Evolutionary conservation across 176 grass and related monocot genomes (phyloP).

Genomic region (Avena insularis): DNA sequence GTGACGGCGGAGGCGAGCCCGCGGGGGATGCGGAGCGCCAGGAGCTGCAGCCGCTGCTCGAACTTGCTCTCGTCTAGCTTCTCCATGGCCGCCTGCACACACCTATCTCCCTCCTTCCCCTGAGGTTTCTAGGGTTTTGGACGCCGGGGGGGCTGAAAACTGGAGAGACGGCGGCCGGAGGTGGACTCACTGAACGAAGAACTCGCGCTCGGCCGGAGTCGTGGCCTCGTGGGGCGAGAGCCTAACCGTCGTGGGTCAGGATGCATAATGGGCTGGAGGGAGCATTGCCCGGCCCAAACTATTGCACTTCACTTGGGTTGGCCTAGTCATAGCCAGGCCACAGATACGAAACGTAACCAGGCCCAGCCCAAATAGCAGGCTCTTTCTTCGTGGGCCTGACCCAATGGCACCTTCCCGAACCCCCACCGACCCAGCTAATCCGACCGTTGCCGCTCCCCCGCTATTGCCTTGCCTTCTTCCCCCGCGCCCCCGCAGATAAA

Average conservation of each 20-base stretch:
- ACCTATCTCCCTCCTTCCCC: background rate
- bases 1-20: conserved; percentile 61
- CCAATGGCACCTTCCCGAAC: background rate
- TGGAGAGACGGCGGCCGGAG: conserved; percentile 3
- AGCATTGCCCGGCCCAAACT: background rate
- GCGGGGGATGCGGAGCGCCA: conserved; percentile 83
- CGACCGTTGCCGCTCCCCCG: conserved; percentile 47
- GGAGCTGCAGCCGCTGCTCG: conserved; percentile 71
- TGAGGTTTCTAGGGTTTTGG: conserved; percentile 47
- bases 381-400: background rate
- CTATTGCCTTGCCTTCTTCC: background rate
- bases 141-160: background rate
- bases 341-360: background rate
- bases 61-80: conserved; percentile 77
- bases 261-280: conserved; percentile 3
- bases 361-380: background rate
- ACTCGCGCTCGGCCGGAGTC: background rate
- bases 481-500: background rate
- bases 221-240: background rate
- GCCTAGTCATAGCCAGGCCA: background rate
- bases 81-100: conserved; percentile 30
- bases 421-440: conserved; percentile 23
- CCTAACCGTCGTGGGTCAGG: background rate
- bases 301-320: background rate
- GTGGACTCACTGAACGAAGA: background rate